Evolutionary conservation across 495 filamentous ascomycete genomes (phyloP).

Genomic region (Aspergillus incahuasiensis): DNA sequence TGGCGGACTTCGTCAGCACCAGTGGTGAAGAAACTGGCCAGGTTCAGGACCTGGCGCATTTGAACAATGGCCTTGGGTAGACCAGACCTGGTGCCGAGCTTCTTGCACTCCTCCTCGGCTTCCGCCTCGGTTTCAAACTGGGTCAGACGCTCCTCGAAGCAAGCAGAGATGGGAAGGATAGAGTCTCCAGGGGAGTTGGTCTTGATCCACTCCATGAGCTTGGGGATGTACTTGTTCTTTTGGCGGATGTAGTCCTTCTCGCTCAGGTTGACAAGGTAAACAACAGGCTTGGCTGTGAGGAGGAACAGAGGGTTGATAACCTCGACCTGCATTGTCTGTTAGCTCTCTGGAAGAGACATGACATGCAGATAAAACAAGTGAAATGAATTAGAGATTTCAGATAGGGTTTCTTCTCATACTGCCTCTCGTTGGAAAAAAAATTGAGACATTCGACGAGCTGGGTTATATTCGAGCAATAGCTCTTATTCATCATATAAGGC

Average conservation of each 20-base stretch:
- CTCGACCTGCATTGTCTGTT: slow-evolving; percentile 64
- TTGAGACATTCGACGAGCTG: slow-evolving; percentile 94
- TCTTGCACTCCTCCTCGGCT: slow-evolving; percentile 85
- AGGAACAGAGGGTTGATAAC: slow-evolving; percentile 96
- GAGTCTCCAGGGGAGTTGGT: slow-evolving; percentile 80
- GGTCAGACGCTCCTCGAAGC: slow-evolving; percentile 87
- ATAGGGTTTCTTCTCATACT: slow-evolving; percentile 73
- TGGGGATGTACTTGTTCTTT: slow-evolving; percentile 97
- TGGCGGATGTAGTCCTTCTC: slow-evolving; percentile 97
- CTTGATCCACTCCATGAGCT: slow-evolving; percentile 92
- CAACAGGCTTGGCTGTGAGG: slow-evolving; percentile 92
- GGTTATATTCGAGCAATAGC: slow-evolving; percentile 85
- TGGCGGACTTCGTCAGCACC: slow-evolving; percentile 96
- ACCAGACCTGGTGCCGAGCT: slow-evolving; percentile 76
- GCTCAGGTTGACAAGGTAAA: slow-evolving; percentile 94
- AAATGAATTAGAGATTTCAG: slow-evolving; percentile 40
- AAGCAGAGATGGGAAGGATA: slow-evolving; percentile 87
- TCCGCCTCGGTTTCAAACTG: slow-evolving; percentile 71
- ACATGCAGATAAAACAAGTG: slow-evolving; percentile 4
- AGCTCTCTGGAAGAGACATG: background rate
- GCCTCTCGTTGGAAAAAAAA: slow-evolving; percentile 62
- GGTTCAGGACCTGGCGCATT: slow-evolving; percentile 87
- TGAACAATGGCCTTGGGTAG: slow-evolving; percentile 90
- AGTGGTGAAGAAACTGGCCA: slow-evolving; percentile 95
- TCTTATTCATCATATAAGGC: slow-evolving; percentile 91